Evolutionary conservation across 73 alveolate species (phyloP).

Genomic region (Stentor coeruleus): DNA sequence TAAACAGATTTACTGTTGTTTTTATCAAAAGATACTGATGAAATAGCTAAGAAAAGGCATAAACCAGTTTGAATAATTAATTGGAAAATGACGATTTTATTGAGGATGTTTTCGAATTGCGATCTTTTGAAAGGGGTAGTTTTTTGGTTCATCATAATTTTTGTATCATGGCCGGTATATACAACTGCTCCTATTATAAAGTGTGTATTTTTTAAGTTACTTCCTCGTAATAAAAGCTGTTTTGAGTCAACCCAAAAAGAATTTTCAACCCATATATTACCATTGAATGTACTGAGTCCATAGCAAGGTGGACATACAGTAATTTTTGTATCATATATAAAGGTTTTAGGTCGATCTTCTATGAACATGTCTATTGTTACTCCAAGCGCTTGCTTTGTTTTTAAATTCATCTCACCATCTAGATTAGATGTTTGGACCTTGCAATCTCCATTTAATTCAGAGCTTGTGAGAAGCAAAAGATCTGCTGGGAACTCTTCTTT

Average conservation of each 20-base stretch:
- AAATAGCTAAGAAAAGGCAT: conserved; percentile 44
- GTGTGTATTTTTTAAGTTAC: conserved; percentile 83
- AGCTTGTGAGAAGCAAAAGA: conserved; percentile 68
- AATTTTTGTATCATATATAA: conserved; percentile 20
- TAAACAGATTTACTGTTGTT: background rate
- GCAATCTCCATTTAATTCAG: conserved; percentile 79
- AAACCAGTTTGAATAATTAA: conserved; percentile 57
- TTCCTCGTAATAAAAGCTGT: conserved; percentile 88
- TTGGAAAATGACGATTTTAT: conserved; percentile 73
- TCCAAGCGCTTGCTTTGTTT: conserved; percentile 71
- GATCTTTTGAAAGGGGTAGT: conserved; percentile 64
- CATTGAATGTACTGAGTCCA: conserved; percentile 59
- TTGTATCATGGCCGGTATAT: conserved; percentile 93
- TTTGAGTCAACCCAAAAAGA: conserved; percentile 66
- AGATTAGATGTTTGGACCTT: conserved; percentile 89
- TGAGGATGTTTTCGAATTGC: conserved; percentile 74
- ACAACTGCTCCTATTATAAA: conserved; percentile 86
- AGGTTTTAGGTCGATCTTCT: conserved; percentile 6
- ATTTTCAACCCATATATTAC: conserved; percentile 46
- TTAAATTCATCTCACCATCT: conserved; percentile 97
- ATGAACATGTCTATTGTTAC: conserved; percentile 29
- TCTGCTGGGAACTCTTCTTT: conserved; percentile 91
- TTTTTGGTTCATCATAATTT: conserved; percentile 88
- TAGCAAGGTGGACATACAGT: conserved; percentile 50
- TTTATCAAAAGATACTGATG: conserved; percentile 30